Evolutionary conservation across 306 rosid species (phyloP).

Genomic region (Ceratonia siliqua): DNA sequence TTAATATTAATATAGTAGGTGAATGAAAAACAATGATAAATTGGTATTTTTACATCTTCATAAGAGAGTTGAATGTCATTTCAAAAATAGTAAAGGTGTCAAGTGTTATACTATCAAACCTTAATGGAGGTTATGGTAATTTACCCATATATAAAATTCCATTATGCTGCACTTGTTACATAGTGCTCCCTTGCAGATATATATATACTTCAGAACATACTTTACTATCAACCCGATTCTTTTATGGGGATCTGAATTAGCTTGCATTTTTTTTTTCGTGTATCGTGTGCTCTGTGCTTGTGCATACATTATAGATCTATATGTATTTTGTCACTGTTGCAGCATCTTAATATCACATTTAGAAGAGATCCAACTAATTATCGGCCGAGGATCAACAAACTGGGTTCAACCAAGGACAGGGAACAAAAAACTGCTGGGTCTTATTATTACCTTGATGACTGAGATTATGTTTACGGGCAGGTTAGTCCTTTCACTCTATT

Average conservation of each 20-base stretch:
- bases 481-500: conserved; percentile 39
- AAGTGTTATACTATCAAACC: too few relatives aligned
- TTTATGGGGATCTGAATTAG: not conserved
- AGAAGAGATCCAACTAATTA: conserved; percentile 94
- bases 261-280: not conserved
- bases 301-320: not conserved
- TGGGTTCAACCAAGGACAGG: conserved; percentile 87
- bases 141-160: too few relatives aligned
- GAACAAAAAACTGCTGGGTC: conserved; percentile 93
- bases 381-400: conserved; percentile 92
- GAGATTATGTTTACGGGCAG: conserved; percentile 31
- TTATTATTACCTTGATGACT: conserved; percentile 92
- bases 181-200: not conserved
- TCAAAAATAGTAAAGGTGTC: too few relatives aligned
- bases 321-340: conserved; percentile 34
- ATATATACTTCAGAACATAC: not conserved
- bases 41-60: too few relatives aligned
- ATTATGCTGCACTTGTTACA: not conserved
- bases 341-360: conserved; percentile 94
- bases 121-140: too few relatives aligned
- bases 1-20: too few relatives aligned
- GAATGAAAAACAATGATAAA: too few relatives aligned
- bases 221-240: not conserved
- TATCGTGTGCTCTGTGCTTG: not conserved
- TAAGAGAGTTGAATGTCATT: too few relatives aligned